Evolutionary conservation across 768 basidiomycete species (phyloP), one percentile per base, ranked within the genome.

Genomic region (Suillus hirtellus): DNA sequence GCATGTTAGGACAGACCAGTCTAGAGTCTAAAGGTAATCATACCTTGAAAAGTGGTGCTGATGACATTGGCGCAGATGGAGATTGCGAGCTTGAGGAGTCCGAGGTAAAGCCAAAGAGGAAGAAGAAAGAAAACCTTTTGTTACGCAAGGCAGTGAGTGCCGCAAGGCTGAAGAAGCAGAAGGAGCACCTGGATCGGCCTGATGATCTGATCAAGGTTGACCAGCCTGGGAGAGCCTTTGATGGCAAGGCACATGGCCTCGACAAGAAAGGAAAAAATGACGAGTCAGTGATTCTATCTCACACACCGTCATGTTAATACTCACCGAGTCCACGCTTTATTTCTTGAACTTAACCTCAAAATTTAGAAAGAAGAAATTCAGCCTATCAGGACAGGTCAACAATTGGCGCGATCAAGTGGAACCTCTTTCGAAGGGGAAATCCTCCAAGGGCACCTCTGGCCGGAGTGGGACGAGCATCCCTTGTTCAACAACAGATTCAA

Each of bases 241-340:
- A 49, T 49, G 47, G 47, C 47, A 49, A 49, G 47, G 47, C 47
- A 49, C 47, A 49, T 24, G 24, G 47, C 47, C 47, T 15, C 8
- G 47, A 49, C 47, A 49, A 49, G 47, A 49, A 49, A 49, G 47
- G 47, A 24, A 49, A 49, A n/a, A 49, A 49, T 49, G 12, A 15
- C 24, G 7, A 49, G 56, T 63, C 37, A 37, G 43, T 63, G n/a
- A 21, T 58, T 27, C 19, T 59, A 9, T 46, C 43, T 35, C 21
- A 38, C 21, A 38, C 54, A 38, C 24, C 44, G 1, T 46, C 44
- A 63, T 63, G 56, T 17, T 63, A 24, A 53, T 35, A 40, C 55
- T 63, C 24, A 63, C 62, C 34, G 62, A 63, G 46, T 34, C 55
- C 9, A 49, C 31, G 9, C 52, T 63, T 10, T 63, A 56, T 27